Conservation (phyloP, 2,329 filamentous ascomycete species). For the Capronia coronata region DNA sequence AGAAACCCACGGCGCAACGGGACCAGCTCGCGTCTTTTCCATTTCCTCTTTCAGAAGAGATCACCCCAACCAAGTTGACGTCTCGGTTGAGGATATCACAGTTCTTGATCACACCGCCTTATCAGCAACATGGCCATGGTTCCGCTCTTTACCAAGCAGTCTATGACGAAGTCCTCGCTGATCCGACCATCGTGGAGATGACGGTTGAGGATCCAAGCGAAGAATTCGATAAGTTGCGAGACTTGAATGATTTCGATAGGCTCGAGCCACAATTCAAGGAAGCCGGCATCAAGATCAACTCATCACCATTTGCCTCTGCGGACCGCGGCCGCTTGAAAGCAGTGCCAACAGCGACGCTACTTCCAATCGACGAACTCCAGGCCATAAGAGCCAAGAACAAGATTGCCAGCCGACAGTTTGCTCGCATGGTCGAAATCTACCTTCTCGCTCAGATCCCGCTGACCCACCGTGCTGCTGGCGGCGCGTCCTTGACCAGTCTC, state of each 20-base stretch:
- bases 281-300: slow-evolving; percentile 43
- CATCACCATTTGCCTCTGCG: slow-evolving; percentile 32
- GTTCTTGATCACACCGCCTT: slow-evolving; percentile 83
- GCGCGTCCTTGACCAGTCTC: slow-evolving; percentile 48
- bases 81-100: slow-evolving; percentile 83
- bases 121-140: slow-evolving; percentile 74
- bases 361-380: slow-evolving; percentile 47
- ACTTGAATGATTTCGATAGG: slow-evolving; percentile 54
- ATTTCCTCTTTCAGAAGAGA: slow-evolving; percentile 37
- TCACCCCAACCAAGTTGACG: slow-evolving; percentile 56
- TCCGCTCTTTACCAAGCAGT: slow-evolving; percentile 74
- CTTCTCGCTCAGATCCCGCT: slow-evolving; percentile 52
- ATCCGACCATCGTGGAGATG: slow-evolving; percentile 68
- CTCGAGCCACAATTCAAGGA: slow-evolving; percentile 48
- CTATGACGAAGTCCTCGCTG: slow-evolving; percentile 61
- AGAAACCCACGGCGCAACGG: slow-evolving; percentile 32
- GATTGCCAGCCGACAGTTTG: slow-evolving; percentile 56
- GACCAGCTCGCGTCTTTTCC: slow-evolving; percentile 34
- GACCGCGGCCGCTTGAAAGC: slow-evolving; percentile 34
- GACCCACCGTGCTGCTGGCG: slow-evolving; percentile 41
- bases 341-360: slow-evolving; percentile 48
- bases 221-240: slow-evolving; percentile 58
- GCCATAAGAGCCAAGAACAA: slow-evolving; percentile 50
- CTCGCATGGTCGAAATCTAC: slow-evolving; percentile 57
- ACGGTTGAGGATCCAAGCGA: slow-evolving; percentile 89